Base-by-base conservation (phyloP, 306 rosid species). In the Quercus bicolor region DNA sequence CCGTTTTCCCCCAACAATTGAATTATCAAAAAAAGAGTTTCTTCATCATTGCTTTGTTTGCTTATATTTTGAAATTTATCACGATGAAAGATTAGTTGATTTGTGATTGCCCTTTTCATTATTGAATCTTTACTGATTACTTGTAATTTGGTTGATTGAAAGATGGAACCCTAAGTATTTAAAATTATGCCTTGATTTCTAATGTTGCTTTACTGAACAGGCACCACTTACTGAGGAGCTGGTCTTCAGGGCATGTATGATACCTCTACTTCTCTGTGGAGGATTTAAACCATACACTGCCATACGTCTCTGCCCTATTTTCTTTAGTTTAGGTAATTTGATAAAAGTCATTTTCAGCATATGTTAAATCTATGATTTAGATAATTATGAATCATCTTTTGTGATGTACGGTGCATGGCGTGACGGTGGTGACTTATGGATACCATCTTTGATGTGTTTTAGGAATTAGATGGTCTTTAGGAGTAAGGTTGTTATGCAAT, bases 231-330 rank as follows among this genome's bases (percentile, higher is more conserved):
- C 98, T 0, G 97, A 93, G 84, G 98, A 95, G 84, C 75, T 95
- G 97, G 99, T 95, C 78, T 93, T 95, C 85, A 83, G 99, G 78
- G 97, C 99, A 2, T 93, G 96, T 83, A 95, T 91, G 99, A 86
- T 95, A 84, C 97, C 99, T 5, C 81, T 93, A 77, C 99, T 95
- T 81, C 90, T 93, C 37, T 95, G 96, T 72, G 96, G 94, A 85
- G 99, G 97, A 85, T 89, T 95, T 77, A 84, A 83, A 65, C 74
- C 89, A 31, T 68, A 60, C 79, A 89, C 62, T n/a, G 85, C 85
- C 73, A 84, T 91, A 68, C 84, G 91, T 70, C 83, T 91, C 37
- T 89, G 99, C 86, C 97, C 99, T 28, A 48, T 93, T 86, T 89
- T 95, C 88, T 95, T 95, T 93, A 95, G 99, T 86, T 82, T 95